A percentile compares a stretch with the other conserved stretches of the same genome.
Conservation (phyloP, 495 filamentous ascomycete species). For the Neurospora sp. region DNA sequence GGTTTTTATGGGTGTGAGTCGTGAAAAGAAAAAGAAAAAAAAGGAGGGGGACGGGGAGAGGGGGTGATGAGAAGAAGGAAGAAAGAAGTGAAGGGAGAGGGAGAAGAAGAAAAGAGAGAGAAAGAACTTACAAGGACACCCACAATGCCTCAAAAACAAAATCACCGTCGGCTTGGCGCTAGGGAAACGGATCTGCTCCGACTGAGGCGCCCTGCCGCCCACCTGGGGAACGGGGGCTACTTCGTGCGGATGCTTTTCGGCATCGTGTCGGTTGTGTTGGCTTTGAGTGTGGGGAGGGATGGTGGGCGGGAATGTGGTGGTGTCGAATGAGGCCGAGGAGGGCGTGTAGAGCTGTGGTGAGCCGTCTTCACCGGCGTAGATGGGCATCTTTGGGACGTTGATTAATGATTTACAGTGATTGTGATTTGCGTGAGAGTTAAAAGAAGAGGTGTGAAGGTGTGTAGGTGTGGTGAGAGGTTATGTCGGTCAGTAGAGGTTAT, state of each 20-base stretch:
- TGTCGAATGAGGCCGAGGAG: not conserved
- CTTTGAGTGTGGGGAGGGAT: not conserved
- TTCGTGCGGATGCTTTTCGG: slow-evolving; percentile 5
- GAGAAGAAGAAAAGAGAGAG: not conserved
- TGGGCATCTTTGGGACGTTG: not conserved
- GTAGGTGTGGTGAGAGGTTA: not conserved
- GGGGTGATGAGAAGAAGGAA: not conserved
- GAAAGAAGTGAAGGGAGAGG: not conserved
- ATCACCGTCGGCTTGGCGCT: slow-evolving; percentile 39
- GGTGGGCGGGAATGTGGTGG: not conserved
- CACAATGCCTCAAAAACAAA: slow-evolving; percentile 51
- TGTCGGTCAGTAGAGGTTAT: not conserved
- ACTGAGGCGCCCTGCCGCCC: slow-evolving; percentile 39
- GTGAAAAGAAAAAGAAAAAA: not conserved
- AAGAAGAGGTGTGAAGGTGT: not conserved
- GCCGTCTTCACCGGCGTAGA: not conserved
- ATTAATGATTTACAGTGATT: not conserved
- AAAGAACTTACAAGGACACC: slow-evolving; percentile 44
- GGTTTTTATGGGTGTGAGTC: not conserved
- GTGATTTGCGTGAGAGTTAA: not conserved
- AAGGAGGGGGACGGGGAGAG: not conserved
- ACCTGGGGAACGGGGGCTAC: slow-evolving; percentile 30
- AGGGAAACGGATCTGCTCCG: slow-evolving; percentile 34
- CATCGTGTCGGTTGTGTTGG: not conserved
- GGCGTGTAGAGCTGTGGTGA: not conserved